Conservation (phyloP, 768 basidiomycete genomes). For the Ephemerocybe angulata region DNA sequence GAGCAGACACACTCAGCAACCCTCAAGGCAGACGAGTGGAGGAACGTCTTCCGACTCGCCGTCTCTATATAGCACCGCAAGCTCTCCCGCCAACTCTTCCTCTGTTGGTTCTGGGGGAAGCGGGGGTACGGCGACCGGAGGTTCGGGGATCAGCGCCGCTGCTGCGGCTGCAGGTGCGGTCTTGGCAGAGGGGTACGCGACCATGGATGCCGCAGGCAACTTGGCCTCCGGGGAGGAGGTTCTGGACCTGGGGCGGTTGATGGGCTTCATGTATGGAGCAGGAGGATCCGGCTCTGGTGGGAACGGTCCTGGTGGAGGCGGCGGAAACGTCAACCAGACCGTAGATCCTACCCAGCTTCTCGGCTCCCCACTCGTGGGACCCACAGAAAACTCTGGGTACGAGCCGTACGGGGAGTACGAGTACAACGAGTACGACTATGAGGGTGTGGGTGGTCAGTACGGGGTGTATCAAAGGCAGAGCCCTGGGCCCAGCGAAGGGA, state of each 20-base stretch:
- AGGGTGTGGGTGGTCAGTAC: background rate
- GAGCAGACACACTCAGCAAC: constrained; percentile 9
- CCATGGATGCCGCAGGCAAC: constrained; percentile 51
- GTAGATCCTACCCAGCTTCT: constrained; percentile 93
- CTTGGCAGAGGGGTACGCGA: constrained; percentile 72
- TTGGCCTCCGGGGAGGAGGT: constrained; percentile 45
- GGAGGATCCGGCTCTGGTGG: constrained; percentile 33
- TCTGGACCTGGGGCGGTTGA: constrained; percentile 62
- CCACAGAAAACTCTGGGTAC: background rate
- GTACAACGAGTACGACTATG: background rate
- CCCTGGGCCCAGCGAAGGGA: constrained; percentile 14
- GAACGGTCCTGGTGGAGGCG: constrained; percentile 12
- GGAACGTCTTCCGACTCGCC: background rate
- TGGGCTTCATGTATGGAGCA: constrained; percentile 62
- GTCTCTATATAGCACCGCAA: background rate
- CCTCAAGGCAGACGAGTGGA: background rate
- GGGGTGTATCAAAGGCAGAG: constrained; percentile 21
- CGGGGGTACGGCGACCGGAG: constrained; percentile 4
- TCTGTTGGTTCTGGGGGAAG: constrained; percentile 1
- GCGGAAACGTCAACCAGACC: constrained; percentile 35
- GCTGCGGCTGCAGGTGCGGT: constrained; percentile 64
- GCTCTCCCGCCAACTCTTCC: background rate
- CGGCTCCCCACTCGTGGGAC: background rate
- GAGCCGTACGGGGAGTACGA: background rate
- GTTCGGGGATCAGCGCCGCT: constrained; percentile 32